These are phyloP conservation scores for Begonia masoniana DNA, from an alignment of 306 rosid genomes.

Conservation along the genomic window DNA sequence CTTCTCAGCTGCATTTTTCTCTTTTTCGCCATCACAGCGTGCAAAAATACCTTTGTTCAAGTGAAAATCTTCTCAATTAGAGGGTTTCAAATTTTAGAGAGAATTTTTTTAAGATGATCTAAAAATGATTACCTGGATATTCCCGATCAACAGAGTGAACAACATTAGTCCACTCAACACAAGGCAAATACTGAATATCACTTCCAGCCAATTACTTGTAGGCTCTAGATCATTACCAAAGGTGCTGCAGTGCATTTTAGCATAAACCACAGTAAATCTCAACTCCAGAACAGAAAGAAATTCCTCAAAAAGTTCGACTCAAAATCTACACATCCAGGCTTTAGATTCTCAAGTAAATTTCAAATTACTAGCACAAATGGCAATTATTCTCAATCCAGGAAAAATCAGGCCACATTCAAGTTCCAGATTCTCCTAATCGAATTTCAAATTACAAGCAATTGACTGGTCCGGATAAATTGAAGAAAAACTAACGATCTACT, in stretches of 20 bases:
- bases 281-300: neutral
- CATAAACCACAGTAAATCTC: neutral
- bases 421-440: no score
- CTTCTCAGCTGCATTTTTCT: conserved; percentile 92
- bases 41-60: conserved; percentile 59
- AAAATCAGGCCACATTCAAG: no score
- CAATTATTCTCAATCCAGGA: no score
- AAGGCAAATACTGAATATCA: conserved; percentile 71
- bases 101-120: conserved; percentile 1
- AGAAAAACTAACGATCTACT: no score
- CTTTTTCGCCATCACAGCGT: conserved; percentile 91
- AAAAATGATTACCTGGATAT: conserved; percentile 60
- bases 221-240: conserved; percentile 99
- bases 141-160: conserved; percentile 92
- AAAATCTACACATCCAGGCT: no score
- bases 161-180: conserved; percentile 83
- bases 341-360: no score
- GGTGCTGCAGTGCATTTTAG: conserved; percentile 42
- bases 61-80: neutral
- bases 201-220: conserved; percentile 93
- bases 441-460: no score
- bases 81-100: no score
- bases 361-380: no score
- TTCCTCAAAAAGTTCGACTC: neutral
- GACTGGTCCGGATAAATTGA: no score